Percentiles rank a stretch among this genome's conserved stretches.
phyloP scores from a whole-genome alignment of 2,329 filamentous ascomycete species.

The Leptodontidium sp. region DNA sequence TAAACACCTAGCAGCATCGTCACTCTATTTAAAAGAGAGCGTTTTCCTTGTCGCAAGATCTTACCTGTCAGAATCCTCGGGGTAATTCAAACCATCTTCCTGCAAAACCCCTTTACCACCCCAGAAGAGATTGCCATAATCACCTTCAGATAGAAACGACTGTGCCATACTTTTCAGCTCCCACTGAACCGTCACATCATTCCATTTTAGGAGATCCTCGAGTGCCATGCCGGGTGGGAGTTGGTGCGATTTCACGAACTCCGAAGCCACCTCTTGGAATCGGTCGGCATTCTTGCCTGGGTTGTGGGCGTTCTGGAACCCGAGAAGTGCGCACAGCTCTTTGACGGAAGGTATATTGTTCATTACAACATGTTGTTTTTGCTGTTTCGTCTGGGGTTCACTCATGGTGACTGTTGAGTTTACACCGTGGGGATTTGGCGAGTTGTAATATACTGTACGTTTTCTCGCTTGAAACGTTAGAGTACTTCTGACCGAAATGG shows the following conservation, averaged over 20 bases:
- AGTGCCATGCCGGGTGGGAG: neutral
- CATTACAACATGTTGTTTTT: neutral
- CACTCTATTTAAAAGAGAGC: neutral
- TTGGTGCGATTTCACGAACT: neutral
- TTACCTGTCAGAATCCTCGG: neutral
- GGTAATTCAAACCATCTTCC: neutral
- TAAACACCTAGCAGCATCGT: too few relatives aligned
- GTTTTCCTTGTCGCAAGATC: neutral
- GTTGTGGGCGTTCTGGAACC: neutral
- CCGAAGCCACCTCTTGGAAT: neutral
- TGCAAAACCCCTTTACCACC: neutral
- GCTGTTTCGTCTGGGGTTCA: neutral
- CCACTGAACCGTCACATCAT: neutral
- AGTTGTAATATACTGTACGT: neutral
- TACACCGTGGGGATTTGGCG: neutral
- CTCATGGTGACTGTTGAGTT: neutral
- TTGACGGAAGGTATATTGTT: neutral
- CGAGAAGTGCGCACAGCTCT: neutral
- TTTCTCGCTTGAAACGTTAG: neutral
- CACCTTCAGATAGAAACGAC: neutral
- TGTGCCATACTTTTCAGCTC: neutral
- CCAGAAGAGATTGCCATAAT: neutral
- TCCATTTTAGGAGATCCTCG: neutral
- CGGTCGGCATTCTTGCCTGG: neutral
- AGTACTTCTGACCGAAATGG: too few relatives aligned